Percentiles rank a stretch among this genome's conserved stretches.
phyloP scores from a whole-genome alignment of 2,329 filamentous ascomycete species.

The Bipolaris cookei region DNA sequence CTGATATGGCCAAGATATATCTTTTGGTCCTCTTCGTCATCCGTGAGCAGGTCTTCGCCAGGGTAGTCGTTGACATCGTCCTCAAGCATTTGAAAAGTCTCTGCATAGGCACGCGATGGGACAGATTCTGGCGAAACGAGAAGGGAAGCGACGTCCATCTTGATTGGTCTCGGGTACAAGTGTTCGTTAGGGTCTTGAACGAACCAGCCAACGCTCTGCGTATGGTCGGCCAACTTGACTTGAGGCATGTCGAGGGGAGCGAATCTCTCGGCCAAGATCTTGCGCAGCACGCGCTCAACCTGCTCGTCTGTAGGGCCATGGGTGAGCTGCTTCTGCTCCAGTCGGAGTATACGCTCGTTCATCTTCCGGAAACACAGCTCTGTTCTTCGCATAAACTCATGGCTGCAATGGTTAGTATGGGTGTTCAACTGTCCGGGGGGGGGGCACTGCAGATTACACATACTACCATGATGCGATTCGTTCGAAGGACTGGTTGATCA shows the following conservation, averaged over 20 bases:
- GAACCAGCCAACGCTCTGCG: slow-evolving; percentile 27
- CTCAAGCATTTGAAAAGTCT: slow-evolving; percentile 41
- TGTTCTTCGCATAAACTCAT: slow-evolving; percentile 42
- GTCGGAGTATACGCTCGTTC: slow-evolving; percentile 33
- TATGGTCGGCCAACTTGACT: slow-evolving; percentile 10
- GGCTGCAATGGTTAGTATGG: slow-evolving; percentile 21
- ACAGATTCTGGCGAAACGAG: slow-evolving; percentile 38
- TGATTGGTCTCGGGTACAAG: slow-evolving; percentile 23
- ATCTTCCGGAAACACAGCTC: slow-evolving; percentile 39
- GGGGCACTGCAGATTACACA: slow-evolving; percentile 3
- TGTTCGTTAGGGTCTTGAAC: slow-evolving; percentile 24
- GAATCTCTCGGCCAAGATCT: slow-evolving; percentile 44
- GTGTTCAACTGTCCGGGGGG: too few species aligned
- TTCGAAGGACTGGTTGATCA: slow-evolving; percentile 45
- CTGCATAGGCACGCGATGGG: slow-evolving; percentile 37
- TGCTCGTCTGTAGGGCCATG: slow-evolving; percentile 42
- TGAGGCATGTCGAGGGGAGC: slow-evolving; percentile 20
- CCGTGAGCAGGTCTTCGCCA: slow-evolving; percentile 2
- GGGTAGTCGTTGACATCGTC: slow-evolving; percentile 29
- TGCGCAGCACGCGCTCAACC: slow-evolving; percentile 44
- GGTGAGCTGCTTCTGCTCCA: slow-evolving; percentile 36
- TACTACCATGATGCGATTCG: slow-evolving; percentile 44
- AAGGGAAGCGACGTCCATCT: slow-evolving; percentile 30
- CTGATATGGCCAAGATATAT: neutral
- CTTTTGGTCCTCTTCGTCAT: slow-evolving; percentile 8